Conservation (phyloP, 495 filamentous ascomycete species). For the Opeltia flavorubescens region DNA sequence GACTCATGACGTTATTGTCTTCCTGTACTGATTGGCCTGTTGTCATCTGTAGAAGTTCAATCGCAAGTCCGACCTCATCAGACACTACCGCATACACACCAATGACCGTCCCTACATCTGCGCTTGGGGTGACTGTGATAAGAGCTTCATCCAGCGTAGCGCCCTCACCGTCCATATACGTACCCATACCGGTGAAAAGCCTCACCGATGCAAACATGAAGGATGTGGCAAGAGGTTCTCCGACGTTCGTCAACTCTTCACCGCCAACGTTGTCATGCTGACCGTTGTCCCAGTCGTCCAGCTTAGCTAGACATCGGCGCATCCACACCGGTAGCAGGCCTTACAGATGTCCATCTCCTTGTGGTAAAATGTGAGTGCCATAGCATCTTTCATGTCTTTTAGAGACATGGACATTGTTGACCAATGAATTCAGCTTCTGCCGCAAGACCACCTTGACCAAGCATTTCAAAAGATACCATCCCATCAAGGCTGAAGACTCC, state of each 20-base stretch:
- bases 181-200: constrained; percentile 83
- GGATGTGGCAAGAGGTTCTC: constrained; percentile 81
- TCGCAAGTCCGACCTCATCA: constrained; percentile 79
- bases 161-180: constrained; percentile 76
- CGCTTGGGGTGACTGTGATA: constrained; percentile 53
- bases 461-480: constrained; percentile 27
- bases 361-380: constrained; percentile 55
- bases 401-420: neutral
- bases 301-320: constrained; percentile 70
- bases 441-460: constrained; percentile 82
- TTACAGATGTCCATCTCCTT: constrained; percentile 72
- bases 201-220: constrained; percentile 64
- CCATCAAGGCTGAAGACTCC: neutral
- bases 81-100: constrained; percentile 82
- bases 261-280: constrained; percentile 10
- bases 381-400: constrained; percentile 8
- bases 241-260: constrained; percentile 39
- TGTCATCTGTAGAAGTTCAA: constrained; percentile 58
- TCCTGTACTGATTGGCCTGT: neutral
- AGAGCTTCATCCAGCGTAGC: constrained; percentile 84
- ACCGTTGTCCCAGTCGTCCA: constrained; percentile 51
- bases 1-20: neutral
- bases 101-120: constrained; percentile 77
- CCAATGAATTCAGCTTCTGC: constrained; percentile 50
- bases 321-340: constrained; percentile 78